Evolutionary conservation across 768 basidiomycete genomes (phyloP), one percentile per base, ranked within the genome.

Genomic region (Boletus rubescentipes): DNA sequence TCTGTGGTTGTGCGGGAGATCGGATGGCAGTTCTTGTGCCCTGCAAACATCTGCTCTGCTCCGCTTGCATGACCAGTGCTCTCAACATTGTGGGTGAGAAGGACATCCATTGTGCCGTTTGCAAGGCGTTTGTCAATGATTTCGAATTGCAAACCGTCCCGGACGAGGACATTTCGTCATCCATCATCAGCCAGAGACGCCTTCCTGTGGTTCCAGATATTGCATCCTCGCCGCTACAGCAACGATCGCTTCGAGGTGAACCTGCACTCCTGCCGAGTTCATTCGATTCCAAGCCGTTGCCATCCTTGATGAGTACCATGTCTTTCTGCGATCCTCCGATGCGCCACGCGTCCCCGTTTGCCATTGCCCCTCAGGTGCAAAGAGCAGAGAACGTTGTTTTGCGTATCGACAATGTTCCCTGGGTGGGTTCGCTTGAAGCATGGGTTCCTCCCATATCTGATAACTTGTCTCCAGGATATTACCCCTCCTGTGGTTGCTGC

Each of bases 31-130:
- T 89, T 55, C 79, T 93, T 18, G 77, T 81, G 21, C 91, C 91
- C 0, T 93, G 91, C 69, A 66, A 73, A 7, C 91, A 93, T 67
- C 78, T 86, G 1, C 74, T 93, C 2, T 93, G 91, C 66, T 87
- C 89, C 3, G 79, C 79, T 10, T 93, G 91, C 64, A 77, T 93
- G 51, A 93, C 91, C 1, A 91, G 89, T 46, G 88, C 89, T 9
- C 76, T 93, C 47, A 93, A 93, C 60, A 93, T 93, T 47, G 91
- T 92, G 16, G 91, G 91, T 8, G 91, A 93, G 70, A 93, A 92
- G 65, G 87, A 89, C 53, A 89, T 93, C 81, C 81, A 85, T 54
- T 93, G 91, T 57, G 86, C 88, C 16, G 86, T 90, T 30, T 93
- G 91, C 72, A 85, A 85, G 61, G 70, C 68, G 37, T 79, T 81